Evolutionary conservation across 2,329 filamentous ascomycete species (phyloP).

Genomic region (Cordyceps farinosa): DNA sequence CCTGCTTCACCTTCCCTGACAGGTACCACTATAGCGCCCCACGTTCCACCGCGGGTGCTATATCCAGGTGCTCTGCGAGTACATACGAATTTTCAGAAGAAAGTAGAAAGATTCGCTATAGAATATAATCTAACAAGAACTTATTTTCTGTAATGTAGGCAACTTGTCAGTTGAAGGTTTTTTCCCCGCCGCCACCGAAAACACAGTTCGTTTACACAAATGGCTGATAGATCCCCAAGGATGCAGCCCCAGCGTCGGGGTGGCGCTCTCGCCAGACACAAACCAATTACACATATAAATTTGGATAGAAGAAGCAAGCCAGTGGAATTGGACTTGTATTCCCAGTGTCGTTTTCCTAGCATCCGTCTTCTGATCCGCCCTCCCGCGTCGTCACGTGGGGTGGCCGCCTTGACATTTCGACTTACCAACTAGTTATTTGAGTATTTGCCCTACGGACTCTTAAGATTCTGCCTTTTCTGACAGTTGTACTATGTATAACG

Average conservation of each 20-base stretch:
- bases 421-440: too few relatives aligned
- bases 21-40: not conserved
- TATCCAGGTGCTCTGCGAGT: not conserved
- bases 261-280: not conserved
- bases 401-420: too few relatives aligned
- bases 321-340: too few relatives aligned
- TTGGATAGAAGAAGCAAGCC: not conserved
- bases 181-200: not conserved
- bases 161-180: too few relatives aligned
- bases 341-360: too few relatives aligned
- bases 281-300: conserved; percentile 9
- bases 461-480: too few relatives aligned
- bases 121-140: too few relatives aligned
- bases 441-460: too few relatives aligned
- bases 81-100: not conserved
- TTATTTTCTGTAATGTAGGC: not conserved
- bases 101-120: not conserved
- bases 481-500: too few relatives aligned
- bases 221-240: not conserved
- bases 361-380: too few relatives aligned
- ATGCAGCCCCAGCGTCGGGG: not conserved
- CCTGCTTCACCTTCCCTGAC: not conserved
- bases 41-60: not conserved
- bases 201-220: not conserved
- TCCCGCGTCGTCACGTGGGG: too few relatives aligned